Percentiles rank a stretch among this genome's conserved stretches.
phyloP scores from a whole-genome alignment of 371 early-diverging fungal species.

The Mortierella polycephala region DNA sequence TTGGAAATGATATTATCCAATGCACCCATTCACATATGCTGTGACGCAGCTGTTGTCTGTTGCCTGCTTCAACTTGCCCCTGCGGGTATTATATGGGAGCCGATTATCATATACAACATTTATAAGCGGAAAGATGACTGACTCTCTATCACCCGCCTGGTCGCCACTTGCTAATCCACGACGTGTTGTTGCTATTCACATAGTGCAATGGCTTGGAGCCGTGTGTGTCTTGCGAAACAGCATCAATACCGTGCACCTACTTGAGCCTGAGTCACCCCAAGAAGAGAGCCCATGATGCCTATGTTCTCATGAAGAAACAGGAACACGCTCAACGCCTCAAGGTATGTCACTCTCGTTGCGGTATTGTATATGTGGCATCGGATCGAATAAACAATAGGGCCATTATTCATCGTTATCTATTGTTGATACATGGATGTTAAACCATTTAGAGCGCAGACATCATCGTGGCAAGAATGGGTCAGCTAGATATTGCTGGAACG shows the following conservation, averaged over 20 bases:
- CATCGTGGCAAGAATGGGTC: conserved; percentile 40
- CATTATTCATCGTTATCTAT: no score
- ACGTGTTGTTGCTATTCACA: not conserved
- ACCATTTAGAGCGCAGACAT: conserved; percentile 32
- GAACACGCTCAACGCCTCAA: conserved; percentile 36
- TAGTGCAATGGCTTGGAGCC: conserved; percentile 55
- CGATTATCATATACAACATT: not conserved
- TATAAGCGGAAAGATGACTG: not conserved
- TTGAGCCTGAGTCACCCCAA: conserved; percentile 31
- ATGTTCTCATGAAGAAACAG: conserved; percentile 31
- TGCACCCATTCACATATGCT: no score
- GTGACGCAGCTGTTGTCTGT: no score
- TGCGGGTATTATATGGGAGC: not conserved
- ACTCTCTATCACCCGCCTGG: not conserved
- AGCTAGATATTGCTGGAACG: conserved; percentile 42
- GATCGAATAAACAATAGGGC: not conserved
- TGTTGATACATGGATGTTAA: not conserved
- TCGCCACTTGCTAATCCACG: not conserved
- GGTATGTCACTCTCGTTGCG: conserved; percentile 10
- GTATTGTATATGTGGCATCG: not conserved
- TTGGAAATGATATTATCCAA: no score
- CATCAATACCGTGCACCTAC: conserved; percentile 31
- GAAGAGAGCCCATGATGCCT: conserved; percentile 34
- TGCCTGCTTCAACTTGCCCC: no score
- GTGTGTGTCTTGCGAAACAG: conserved; percentile 31